Conservation (phyloP, 495 filamentous ascomycete genomes). For the Aspergillus ellipticus region DNA sequence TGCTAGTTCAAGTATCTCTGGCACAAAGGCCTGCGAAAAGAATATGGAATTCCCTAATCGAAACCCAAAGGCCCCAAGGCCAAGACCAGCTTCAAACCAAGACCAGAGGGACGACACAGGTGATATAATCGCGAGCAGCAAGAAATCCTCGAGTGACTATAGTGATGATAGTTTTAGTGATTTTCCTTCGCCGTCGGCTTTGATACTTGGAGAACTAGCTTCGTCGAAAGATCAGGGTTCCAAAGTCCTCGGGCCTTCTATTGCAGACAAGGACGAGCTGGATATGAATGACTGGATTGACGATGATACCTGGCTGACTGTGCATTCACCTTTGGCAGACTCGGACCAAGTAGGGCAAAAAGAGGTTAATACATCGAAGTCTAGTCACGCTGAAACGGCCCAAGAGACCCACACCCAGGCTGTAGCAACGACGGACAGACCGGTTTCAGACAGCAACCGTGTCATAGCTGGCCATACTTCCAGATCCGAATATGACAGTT, state of each 20-base stretch:
- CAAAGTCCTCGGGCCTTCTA: neutral
- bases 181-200: constrained; percentile 39
- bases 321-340: neutral
- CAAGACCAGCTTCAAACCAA: neutral
- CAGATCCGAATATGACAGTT: neutral
- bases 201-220: constrained; percentile 17
- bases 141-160: constrained; percentile 31
- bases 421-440: neutral
- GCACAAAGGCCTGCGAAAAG: neutral
- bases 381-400: neutral
- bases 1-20: constrained; percentile 13
- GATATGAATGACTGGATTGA: constrained; percentile 1
- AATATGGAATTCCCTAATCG: no score
- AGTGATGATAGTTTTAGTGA: constrained; percentile 33
- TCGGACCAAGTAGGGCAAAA: neutral
- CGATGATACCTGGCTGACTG: neutral
- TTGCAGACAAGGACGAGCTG: neutral
- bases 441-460: neutral
- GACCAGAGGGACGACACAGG: neutral
- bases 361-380: no score
- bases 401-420: neutral
- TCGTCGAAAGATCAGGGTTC: neutral
- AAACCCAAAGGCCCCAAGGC: neutral
- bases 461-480: neutral
- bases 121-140: neutral